Conservation (phyloP, 2,329 filamentous ascomycete species). For the Colletotrichum melonis region DNA sequence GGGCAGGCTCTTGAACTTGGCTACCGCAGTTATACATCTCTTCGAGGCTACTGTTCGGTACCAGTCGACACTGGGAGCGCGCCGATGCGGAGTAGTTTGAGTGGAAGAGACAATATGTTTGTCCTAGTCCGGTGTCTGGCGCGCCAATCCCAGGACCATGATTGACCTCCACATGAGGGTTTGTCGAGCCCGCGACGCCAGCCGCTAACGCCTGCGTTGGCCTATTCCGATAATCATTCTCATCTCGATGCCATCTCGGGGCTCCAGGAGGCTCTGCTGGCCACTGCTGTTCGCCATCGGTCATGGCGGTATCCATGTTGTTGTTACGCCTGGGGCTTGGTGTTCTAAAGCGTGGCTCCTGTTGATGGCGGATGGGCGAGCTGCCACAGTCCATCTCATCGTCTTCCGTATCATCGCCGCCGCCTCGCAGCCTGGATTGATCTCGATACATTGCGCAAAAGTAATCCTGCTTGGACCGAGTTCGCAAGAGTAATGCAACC, state of each 20-base stretch:
- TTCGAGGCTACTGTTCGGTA: not conserved
- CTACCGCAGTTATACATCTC: not conserved
- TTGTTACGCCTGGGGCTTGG: not conserved
- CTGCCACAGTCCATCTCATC: not conserved
- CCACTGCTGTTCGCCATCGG: not conserved
- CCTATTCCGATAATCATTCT: not conserved
- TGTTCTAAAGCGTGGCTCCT: not conserved
- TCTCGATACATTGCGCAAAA: not conserved
- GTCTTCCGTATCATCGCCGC: not conserved
- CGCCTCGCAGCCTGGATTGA: not conserved
- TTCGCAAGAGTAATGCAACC: not conserved
- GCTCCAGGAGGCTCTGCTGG: no score
- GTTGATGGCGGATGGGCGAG: not conserved
- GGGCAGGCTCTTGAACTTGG: not conserved
- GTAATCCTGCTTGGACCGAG: not conserved
- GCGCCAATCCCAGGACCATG: no score
- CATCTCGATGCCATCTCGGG: not conserved
- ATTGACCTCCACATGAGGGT: not conserved
- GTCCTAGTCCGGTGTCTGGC: not conserved
- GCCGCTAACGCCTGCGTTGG: not conserved
- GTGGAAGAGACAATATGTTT: not conserved
- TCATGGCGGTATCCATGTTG: not conserved
- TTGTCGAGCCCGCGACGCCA: not conserved
- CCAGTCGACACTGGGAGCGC: not conserved
- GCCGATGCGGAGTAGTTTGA: not conserved